phyloP scores from a whole-genome alignment of 495 filamentous ascomycete genomes.

The Aspergillus carlsbadensis region DNA sequence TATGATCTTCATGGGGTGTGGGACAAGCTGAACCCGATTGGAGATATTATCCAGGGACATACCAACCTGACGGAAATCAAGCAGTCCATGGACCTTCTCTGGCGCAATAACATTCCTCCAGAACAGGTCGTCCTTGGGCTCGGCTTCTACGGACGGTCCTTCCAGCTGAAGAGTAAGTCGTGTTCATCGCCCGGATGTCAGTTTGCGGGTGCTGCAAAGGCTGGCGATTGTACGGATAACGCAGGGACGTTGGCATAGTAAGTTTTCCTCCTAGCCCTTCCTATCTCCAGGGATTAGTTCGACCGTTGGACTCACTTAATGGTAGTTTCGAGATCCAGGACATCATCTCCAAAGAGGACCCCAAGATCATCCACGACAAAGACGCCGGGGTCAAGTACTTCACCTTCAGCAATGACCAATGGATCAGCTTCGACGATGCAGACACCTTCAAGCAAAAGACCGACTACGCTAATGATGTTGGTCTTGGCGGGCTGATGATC shows the following conservation, averaged over 20 bases:
- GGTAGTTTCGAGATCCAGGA: too few relatives aligned
- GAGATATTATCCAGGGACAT: constrained; percentile 18
- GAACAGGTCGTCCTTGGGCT: constrained; percentile 35
- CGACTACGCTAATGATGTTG: neutral
- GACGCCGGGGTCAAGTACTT: constrained; percentile 24
- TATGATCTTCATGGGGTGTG: constrained; percentile 42
- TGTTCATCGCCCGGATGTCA: constrained; percentile 20
- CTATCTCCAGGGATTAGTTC: too few relatives aligned
- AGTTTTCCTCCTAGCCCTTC: too few relatives aligned
- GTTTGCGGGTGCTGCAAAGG: constrained; percentile 18
- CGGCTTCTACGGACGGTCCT: constrained; percentile 37
- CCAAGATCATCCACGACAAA: constrained; percentile 19
- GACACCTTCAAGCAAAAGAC: constrained; percentile 36
- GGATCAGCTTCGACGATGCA: constrained; percentile 45
- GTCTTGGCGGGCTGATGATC: constrained; percentile 5
- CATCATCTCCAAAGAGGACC: too few relatives aligned
- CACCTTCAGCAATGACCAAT: constrained; percentile 29
- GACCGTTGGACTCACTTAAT: too few relatives aligned
- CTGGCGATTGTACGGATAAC: constrained; percentile 32
- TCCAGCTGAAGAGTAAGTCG: constrained; percentile 16
- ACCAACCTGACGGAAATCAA: constrained; percentile 32
- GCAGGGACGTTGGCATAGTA: constrained; percentile 37
- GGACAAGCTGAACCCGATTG: constrained; percentile 8
- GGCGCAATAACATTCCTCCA: constrained; percentile 27
- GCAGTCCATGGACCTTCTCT: constrained; percentile 24